A percentile compares a stretch with the other conserved stretches of the same genome.
Conservation (phyloP, 805 yeast genomes). For the Blastobotrys robertii region DNA sequence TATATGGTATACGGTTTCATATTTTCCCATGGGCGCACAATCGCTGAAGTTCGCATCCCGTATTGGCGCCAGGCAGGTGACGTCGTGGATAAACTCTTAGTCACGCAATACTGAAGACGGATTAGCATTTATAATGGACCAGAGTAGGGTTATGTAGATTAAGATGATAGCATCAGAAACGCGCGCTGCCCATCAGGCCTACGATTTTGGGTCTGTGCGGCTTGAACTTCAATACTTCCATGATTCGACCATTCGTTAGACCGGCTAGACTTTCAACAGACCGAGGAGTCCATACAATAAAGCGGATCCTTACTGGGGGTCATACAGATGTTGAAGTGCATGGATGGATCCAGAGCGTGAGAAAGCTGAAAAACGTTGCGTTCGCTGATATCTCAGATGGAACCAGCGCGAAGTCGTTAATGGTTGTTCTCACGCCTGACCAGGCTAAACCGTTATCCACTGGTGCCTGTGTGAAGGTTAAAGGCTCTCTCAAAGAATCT, state of each 20-base stretch:
- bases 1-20: slow-evolving; percentile 81
- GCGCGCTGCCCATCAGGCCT: too few species aligned
- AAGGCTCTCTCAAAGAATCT: slow-evolving; percentile 37
- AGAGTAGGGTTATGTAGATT: neutral
- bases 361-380: slow-evolving; percentile 64
- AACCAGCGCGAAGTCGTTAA: slow-evolving; percentile 42
- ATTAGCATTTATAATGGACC: neutral
- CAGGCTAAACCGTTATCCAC: slow-evolving; percentile 25
- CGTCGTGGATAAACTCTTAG: slow-evolving; percentile 32
- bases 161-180: neutral
- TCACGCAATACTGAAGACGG: neutral
- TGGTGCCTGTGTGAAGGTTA: slow-evolving; percentile 37
- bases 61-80: slow-evolving; percentile 47
- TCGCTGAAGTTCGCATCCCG: slow-evolving; percentile 50
- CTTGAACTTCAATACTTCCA: too few species aligned
- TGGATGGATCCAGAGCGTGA: slow-evolving; percentile 71
- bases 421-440: slow-evolving; percentile 38
- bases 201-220: too few species aligned
- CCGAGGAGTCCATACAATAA: neutral
- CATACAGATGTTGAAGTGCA: slow-evolving; percentile 27
- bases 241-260: too few species aligned
- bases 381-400: slow-evolving; percentile 83
- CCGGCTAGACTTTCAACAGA: too few species aligned
- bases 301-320: neutral
- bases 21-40: slow-evolving; percentile 92